Evolutionary conservation across 805 yeast species (phyloP), one percentile per base, ranked within the genome.

Genomic region (Teunomyces aglyptinius): DNA sequence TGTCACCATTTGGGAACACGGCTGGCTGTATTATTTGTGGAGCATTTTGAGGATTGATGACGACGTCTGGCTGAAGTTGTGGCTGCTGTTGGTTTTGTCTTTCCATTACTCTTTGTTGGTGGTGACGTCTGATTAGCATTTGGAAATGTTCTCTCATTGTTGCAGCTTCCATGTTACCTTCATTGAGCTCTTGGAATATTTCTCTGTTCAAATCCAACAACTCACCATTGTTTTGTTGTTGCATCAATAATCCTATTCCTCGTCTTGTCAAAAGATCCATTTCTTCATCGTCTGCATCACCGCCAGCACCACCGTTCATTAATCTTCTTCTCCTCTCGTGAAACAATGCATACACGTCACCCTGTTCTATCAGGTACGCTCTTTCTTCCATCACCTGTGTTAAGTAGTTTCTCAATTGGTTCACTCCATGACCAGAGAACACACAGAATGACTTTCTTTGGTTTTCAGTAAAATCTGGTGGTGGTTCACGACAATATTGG

Each of bases 381-480:
- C 68, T 48, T 43, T 65, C 71, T 46, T 67, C 71, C 71, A 68
- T 68, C 8, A 63, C 56, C 53, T 63, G 65, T 58, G 77, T 82
- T 40, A 92, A 74, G 61, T 86, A 84, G 34, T 80, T 82, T 51
- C 97, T 78, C 51, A 92, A 73, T 49, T 81, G 80, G 41, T 74
- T 78, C 13, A 94, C 96, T 6, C 97, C 97, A 49, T 80, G 81
- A 1, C 98, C 98, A 28, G 92, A 84, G 61, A 90, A 94, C 10
- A 92, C 99, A 69, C 98, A 92, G 60, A 94, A 92, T 41, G 87
- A 76, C 18, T 83, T 78, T 53, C 84, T 84, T 64, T 94, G 99
- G 57, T 85, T 85, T 46, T 84, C 88, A 44, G 85, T 90, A 63
- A 94, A 91, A 57, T 90, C 97, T 10, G 86, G 81, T 3, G 99